Base-by-base conservation (phyloP, 2,329 filamentous ascomycete genomes). In the Microsporum canis region DNA sequence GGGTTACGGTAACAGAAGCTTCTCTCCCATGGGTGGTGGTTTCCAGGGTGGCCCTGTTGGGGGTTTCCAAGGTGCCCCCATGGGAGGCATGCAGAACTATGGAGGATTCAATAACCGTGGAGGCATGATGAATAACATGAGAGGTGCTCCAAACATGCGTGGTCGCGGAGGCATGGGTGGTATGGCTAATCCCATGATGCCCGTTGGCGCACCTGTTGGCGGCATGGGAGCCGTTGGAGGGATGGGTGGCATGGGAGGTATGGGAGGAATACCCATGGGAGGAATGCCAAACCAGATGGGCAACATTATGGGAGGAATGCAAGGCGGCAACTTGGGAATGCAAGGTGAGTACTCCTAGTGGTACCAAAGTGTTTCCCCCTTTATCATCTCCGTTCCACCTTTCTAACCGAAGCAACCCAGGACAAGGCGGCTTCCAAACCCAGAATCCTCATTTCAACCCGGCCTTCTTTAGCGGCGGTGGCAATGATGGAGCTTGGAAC, bases 371-470 rank as follows among this genome's bases (percentile, higher is more conserved):
- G 1, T 10, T 53, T 14, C 27, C 3, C 14, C 14, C 1, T 49
- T 6, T 33, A 23, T 10, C n/a, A n/a, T 31, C 31, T 36, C 39
- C n/a, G 39, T n/a, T 14, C 39, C 41, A 8, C 7, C 29, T 59
- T 38, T 14, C 41, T 59, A 49, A 59, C 31, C 29, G 31, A 68
- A 64, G 61, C 60, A 60, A 62, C 61, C 63, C 67, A 68, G 63
- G 63, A 58, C 65, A 67, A 74, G 77, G 74, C 55, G 85, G 82
- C 49, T 90, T 90, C 73, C 84, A 85, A 75, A 83, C 80, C 63
- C 85, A 86, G 77, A 83, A 83, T 69, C 80, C 82, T 60, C 83
- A 85, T 68, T 92, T 91, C 75, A 88, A 87, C 70, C 83, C 86
- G 41, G 83, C 80, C 62, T 91, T 90, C 76, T 92, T 90, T 72